A percentile compares a stretch with the other conserved stretches of the same genome.
These are phyloP conservation scores for Chlorokybus atmophyticus DNA, from an alignment of 139 green algal species.

Conservation along the genomic window DNA sequence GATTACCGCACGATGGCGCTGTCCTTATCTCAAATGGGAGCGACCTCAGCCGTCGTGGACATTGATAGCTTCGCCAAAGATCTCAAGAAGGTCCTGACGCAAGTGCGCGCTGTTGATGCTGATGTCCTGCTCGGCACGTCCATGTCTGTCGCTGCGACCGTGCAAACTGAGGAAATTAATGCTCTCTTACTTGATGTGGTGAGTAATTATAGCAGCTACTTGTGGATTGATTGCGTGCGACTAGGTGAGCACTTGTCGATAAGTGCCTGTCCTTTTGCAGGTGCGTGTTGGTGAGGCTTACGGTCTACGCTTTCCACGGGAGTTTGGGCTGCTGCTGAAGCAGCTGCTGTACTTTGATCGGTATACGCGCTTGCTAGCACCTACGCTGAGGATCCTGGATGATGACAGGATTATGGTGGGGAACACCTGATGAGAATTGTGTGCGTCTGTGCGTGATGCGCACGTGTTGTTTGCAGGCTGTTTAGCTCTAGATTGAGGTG, in stretches of 20 bases:
- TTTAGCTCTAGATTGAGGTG: too few relatives aligned
- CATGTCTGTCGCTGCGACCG: too few relatives aligned
- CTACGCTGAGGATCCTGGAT: constrained; percentile 46
- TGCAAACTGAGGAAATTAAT: too few relatives aligned
- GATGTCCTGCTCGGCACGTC: too few relatives aligned
- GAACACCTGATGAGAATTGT: too few relatives aligned
- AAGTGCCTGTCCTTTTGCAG: too few relatives aligned
- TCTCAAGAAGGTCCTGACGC: constrained; percentile 45
- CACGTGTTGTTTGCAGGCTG: too few relatives aligned
- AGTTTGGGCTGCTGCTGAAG: constrained; percentile 93
- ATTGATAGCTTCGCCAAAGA: constrained; percentile 50
- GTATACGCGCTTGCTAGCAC: constrained; percentile 75
- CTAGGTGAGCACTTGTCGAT: too few relatives aligned
- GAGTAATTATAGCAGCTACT: too few relatives aligned
- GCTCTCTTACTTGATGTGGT: too few relatives aligned
- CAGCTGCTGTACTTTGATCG: constrained; percentile 92
- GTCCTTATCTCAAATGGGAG: constrained; percentile 42
- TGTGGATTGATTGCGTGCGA: too few relatives aligned
- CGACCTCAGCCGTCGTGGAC: constrained; percentile 39
- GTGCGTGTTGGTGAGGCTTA: constrained; percentile 56
- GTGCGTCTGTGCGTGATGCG: too few relatives aligned
- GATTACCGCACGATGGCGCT: constrained; percentile 67
- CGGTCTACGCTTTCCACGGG: constrained; percentile 78
- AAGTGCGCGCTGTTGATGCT: neutral
- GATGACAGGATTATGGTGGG: constrained; percentile 49